phyloP scores from a whole-genome alignment of 257 asterid genomes.

The Solanum dulcamara region DNA sequence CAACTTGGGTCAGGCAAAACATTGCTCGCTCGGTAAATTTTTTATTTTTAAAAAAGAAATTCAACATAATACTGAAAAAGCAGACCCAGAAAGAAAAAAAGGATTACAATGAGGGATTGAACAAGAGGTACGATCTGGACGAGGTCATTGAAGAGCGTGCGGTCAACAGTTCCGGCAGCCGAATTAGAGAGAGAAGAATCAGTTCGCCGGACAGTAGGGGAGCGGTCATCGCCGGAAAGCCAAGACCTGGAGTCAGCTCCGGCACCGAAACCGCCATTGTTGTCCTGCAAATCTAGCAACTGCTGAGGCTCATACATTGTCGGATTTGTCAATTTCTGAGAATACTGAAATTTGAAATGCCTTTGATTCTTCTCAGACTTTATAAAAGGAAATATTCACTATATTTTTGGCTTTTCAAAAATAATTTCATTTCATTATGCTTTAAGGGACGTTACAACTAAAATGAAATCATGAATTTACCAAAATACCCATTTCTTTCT shows the following conservation, averaged over 20 bases:
- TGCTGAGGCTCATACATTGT: constrained; percentile 39
- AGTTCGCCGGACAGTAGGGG: constrained; percentile 15
- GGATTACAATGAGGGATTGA: constrained; percentile 70
- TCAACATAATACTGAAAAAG: background rate
- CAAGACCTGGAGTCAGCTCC: constrained; percentile 60
- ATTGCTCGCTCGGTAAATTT: background rate
- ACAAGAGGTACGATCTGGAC: constrained; percentile 90
- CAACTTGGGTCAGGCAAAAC: background rate
- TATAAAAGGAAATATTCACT: background rate
- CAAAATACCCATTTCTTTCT: background rate
- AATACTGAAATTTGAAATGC: background rate
- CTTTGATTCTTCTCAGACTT: background rate
- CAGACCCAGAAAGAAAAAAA: background rate
- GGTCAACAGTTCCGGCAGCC: constrained; percentile 53
- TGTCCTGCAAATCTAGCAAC: constrained; percentile 59
- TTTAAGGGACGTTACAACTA: background rate
- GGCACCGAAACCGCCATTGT: constrained; percentile 10
- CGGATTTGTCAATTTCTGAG: background rate
- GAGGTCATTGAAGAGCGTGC: constrained; percentile 48
- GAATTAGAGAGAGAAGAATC: constrained; percentile 36
- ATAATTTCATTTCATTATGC: background rate
- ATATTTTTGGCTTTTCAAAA: background rate
- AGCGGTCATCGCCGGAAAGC: constrained; percentile 55
- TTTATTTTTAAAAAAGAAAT: background rate
- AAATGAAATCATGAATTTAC: background rate